phyloP scores from a whole-genome alignment of 177 flowering plant genomes.

The Tripterygium wilfordii region DNA sequence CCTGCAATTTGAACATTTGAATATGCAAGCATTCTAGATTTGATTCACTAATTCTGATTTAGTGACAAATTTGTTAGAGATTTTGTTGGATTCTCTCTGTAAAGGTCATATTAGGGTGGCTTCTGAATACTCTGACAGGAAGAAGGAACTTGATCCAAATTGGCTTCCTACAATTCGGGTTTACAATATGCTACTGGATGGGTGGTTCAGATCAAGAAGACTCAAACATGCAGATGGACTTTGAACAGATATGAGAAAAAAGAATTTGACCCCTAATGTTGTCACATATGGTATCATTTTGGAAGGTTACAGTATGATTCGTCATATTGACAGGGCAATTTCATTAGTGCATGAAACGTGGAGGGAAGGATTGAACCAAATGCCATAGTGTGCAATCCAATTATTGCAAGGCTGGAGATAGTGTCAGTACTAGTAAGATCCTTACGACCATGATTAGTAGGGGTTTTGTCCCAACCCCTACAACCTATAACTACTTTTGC shows the following conservation, averaged over 20 bases:
- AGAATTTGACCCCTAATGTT: constrained; percentile 47
- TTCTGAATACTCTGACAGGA: constrained; percentile 34
- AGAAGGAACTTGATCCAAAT: constrained; percentile 20
- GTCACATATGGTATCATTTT: constrained; percentile 84
- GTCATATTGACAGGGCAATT: constrained; percentile 59
- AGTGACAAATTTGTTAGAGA: constrained; percentile 36
- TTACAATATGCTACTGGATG: constrained; percentile 70
- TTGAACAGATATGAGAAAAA: constrained; percentile 40
- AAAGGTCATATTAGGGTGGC: constrained; percentile 68
- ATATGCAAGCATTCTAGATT: constrained; percentile 30
- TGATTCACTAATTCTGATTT: constrained; percentile 11
- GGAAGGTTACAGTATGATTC: constrained; percentile 77
- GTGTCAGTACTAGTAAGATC: constrained; percentile 68
- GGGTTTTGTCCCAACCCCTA: constrained; percentile 56
- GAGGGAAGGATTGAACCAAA: constrained; percentile 50
- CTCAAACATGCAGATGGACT: constrained; percentile 60
- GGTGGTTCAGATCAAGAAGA: constrained; percentile 65
- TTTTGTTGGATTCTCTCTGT: constrained; percentile 68
- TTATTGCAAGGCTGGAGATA: constrained; percentile 68
- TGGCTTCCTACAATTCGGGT: constrained; percentile 46
- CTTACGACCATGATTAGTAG: constrained; percentile 74
- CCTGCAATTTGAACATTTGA: constrained; percentile 63
- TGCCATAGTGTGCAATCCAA: constrained; percentile 60
- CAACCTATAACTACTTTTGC: constrained; percentile 81
- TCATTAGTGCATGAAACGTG: constrained; percentile 57